Evolutionary conservation across 176 grass and related monocot species (phyloP), one percentile per base, ranked within the genome.

Genomic region (Otatea glauca): DNA sequence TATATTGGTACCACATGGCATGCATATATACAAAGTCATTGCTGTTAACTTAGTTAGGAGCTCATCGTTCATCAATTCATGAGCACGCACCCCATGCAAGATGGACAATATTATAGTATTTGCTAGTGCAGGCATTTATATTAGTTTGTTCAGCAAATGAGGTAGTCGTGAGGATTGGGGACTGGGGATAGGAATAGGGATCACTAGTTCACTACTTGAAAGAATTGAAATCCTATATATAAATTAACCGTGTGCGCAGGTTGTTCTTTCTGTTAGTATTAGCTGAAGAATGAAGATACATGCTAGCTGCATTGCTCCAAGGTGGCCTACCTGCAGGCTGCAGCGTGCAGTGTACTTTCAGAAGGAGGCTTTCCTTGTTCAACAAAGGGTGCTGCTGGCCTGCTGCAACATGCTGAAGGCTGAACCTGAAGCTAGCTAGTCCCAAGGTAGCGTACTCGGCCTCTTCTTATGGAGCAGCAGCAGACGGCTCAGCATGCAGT

Each of bases 341-440:
- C 38, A 83, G 79, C n/a, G 43, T 3, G 80, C 80, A 73, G 80
- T 62, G 80, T 83, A 83, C 54, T 73, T 82, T 72, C 24, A 83
- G 54, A 21, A 49, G 70, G 70, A 50, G 7, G 20, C 12, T 74
- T 73, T 74, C 70, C 70, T 83, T 38, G 43, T 41, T 65, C 43
- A 83, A 70, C 43, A 48, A 74, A 83, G 32, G 42, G 68, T 20
- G 38, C 79, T 58, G 9, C n/a, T n/a, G n/a, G n/a, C n/a, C n/a
- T n/a, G n/a, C 49, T 62, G 55, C 41, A 35, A 8, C 41, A 42
- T 42, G 41, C 7, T 42, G 41, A 42, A 42, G 41, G 41, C 41
- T 42, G 41, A 8, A 42, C 68, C 24, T 70, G 41, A 8, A 42
- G 80, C 24, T 70, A 15, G 68, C 81, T 74, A 74, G 81, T 83